Evolutionary conservation across 352 stramenopile genomes (phyloP), one percentile per base, ranked within the genome.

Genomic region (Phytophthora crassamura): DNA sequence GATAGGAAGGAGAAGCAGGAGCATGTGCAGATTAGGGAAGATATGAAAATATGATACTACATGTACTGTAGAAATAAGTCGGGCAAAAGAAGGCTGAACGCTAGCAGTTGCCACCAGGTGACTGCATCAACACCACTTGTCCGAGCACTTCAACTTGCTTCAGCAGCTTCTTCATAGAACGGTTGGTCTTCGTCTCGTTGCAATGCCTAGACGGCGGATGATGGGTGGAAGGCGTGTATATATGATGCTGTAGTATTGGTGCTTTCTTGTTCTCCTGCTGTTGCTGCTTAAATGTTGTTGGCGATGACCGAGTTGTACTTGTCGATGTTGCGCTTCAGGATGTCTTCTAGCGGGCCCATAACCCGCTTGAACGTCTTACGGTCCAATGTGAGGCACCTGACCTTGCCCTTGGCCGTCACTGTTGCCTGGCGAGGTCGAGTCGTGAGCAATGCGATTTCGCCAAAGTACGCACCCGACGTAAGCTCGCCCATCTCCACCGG

Each of bases 401-500:
- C 88, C 51, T 90, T 89, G 34, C 87, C 88, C 49, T 86, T 84
- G 28, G 88, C 93, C 16, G 92, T 86, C 32, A 97, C 80, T 5
- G 84, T 97, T 39, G 94, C 94, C 41, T 97, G 90, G 32, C 94
- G 93, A 25, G 93, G 95, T 65, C 98, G 89, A 58, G 90, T 97
- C 16, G 90, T 98, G 35, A 98, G 76, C 58, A 99, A 72, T 51
- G 97, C 97, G 33, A 98, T 92, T 76, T 99, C 97, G 42, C 96
- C 97, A 74, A 99, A 99, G 82, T 97, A 99, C 50, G 97, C 91
- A 41, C 97, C 95, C 30, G 84, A 84, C 11, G 78, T 88, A 22
- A 99, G 74, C 12, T 94, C 80, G 32, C 93, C 97, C 63, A 99
- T 91, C 66, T 97, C 78, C 33, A 81, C 72, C 0, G 86, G 74